Percentiles rank a stretch among this genome's conserved stretches.
These are phyloP conservation scores for Allodekkera sacchari DNA, from an alignment of 805 yeast genomes.

Conservation along the genomic window DNA sequence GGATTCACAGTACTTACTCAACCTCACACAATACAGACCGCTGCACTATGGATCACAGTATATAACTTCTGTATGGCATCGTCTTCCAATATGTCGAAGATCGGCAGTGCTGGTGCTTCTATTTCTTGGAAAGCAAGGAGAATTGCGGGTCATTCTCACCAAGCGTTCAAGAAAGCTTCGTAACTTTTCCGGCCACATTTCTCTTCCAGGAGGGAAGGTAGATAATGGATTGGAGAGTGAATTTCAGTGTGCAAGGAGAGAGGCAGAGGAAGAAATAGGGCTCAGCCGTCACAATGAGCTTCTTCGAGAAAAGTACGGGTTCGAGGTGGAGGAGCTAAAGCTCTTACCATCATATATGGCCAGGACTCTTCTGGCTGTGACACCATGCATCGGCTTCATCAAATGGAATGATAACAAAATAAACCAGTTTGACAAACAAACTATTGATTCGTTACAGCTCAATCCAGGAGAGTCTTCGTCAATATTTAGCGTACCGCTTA, in stretches of 20 bases:
- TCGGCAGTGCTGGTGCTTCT: slow-evolving; percentile 74
- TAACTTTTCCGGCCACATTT: slow-evolving; percentile 82
- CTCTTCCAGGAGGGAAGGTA: slow-evolving; percentile 92
- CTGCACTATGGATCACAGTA: slow-evolving; percentile 24
- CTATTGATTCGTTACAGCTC: slow-evolving; percentile 31
- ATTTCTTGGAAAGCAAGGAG: slow-evolving; percentile 65
- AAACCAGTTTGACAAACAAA: slow-evolving; percentile 20
- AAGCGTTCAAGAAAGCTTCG: slow-evolving; percentile 62
- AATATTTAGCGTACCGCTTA: slow-evolving; percentile 61
- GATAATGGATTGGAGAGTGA: slow-evolving; percentile 60
- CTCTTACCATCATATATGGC: slow-evolving; percentile 74
- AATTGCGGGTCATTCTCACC: slow-evolving; percentile 70
- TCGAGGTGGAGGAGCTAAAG: slow-evolving; percentile 51
- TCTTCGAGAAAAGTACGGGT: slow-evolving; percentile 38
- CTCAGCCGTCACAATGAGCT: slow-evolving; percentile 39
- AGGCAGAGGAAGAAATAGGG: slow-evolving; percentile 84
- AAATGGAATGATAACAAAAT: slow-evolving; percentile 28
- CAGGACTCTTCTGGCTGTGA: slow-evolving; percentile 72
- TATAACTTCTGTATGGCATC: slow-evolving; percentile 47
- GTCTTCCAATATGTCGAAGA: slow-evolving; percentile 56
- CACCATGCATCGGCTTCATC: slow-evolving; percentile 69
- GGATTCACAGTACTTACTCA: slow-evolving; percentile 28
- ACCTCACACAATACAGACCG: slow-evolving; percentile 27
- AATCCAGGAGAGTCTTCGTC: slow-evolving; percentile 76
- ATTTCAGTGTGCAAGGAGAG: slow-evolving; percentile 72